Evolutionary conservation across 2,329 filamentous ascomycete species (phyloP).

Genomic region (Colletotrichum tofieldiae): DNA sequence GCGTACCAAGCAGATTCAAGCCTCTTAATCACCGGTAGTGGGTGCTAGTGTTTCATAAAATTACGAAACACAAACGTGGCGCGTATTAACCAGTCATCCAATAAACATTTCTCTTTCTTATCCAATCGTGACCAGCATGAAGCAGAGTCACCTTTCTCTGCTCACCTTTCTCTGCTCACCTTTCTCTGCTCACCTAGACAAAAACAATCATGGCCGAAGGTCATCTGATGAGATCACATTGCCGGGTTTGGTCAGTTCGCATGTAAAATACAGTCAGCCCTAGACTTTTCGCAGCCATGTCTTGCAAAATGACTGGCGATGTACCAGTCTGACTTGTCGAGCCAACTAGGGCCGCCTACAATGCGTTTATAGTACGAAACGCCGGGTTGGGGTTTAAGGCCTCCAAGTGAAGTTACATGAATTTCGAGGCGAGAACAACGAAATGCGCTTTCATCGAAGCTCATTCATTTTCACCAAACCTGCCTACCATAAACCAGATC

Average conservation of each 20-base stretch:
- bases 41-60: not conserved
- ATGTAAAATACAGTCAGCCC: not conserved
- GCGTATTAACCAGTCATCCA: not conserved
- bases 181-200: not conserved
- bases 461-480: not conserved
- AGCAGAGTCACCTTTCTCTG: no score
- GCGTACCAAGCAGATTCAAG: not conserved
- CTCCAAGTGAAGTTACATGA: not conserved
- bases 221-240: not conserved
- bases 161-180: no score
- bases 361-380: not conserved
- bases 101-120: not conserved
- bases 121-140: not conserved
- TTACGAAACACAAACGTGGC: no score
- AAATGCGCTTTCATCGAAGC: not conserved
- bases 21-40: not conserved
- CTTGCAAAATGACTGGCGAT: not conserved
- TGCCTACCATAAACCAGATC: not conserved
- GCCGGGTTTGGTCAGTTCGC: not conserved
- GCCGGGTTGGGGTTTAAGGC: not conserved
- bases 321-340: not conserved
- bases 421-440: not conserved
- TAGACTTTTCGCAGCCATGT: not conserved
- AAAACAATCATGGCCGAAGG: not conserved
- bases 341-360: not conserved